A percentile compares a stretch with the other conserved stretches of the same genome.
These are phyloP conservation scores for Rhodamnia argentea DNA, from an alignment of 345 rosid species.

Conservation along the genomic window DNA sequence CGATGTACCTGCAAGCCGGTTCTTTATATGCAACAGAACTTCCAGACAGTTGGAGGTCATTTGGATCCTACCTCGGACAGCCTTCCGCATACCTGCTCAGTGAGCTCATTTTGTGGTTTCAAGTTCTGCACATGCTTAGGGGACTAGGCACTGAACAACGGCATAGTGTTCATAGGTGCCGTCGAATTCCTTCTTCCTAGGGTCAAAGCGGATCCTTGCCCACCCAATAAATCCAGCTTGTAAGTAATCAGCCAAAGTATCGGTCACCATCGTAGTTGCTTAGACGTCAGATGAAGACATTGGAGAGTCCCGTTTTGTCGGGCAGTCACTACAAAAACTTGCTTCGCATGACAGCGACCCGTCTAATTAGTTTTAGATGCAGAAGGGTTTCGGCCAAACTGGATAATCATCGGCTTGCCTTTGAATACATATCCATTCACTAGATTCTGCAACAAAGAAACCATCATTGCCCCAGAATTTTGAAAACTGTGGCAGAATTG, in stretches of 20 bases:
- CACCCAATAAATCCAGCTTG: not conserved
- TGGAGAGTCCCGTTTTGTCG: not conserved
- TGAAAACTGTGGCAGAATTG: not conserved
- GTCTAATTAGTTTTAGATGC: conserved; percentile 30
- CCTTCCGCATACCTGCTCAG: not conserved
- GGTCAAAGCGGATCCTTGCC: not conserved
- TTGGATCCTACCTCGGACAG: not conserved
- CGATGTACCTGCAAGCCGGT: not conserved
- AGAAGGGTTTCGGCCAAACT: conserved; percentile 69
- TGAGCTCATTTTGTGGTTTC: not conserved
- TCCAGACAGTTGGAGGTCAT: not conserved
- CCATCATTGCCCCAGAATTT: not conserved
- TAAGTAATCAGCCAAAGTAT: not conserved
- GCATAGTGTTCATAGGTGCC: not conserved
- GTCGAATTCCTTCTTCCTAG: not conserved
- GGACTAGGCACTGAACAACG: not conserved
- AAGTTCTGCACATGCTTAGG: not conserved
- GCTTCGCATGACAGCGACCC: not conserved
- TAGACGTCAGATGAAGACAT: not conserved
- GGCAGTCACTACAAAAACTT: not conserved
- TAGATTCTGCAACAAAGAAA: conserved; percentile 50
- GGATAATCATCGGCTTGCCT: conserved; percentile 89
- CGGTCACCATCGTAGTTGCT: not conserved
- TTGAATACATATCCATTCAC: conserved; percentile 75
- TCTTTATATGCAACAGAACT: not conserved